Percentiles rank a stretch among this genome's conserved stretches.
Evolutionary conservation across 2,329 filamentous ascomycete genomes (phyloP).

Genomic region (Lachnellula arida): DNA sequence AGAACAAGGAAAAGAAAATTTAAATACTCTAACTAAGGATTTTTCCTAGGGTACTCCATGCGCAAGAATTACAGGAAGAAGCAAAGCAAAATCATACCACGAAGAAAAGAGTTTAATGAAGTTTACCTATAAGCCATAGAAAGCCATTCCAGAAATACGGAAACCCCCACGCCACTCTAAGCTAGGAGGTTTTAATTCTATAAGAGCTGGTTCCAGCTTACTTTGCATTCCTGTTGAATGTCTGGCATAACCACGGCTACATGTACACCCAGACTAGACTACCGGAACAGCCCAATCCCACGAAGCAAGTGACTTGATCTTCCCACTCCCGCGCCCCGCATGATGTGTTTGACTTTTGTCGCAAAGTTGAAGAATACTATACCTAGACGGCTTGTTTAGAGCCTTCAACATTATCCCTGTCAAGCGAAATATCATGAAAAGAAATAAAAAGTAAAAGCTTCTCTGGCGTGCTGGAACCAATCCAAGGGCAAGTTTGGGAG

Average conservation of each 20-base stretch:
- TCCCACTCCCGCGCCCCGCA: not conserved
- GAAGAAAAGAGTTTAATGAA: not conserved
- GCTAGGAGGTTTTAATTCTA: not conserved
- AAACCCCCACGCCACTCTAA: not conserved
- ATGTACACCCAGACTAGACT: not conserved
- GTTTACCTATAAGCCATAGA: not conserved
- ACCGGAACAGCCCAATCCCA: not conserved
- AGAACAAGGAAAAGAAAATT: too few species aligned
- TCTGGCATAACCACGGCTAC: not conserved
- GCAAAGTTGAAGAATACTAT: not conserved
- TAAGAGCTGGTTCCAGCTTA: not conserved
- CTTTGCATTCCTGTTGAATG: not conserved
- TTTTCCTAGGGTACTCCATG: too few species aligned
- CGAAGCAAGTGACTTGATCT: not conserved
- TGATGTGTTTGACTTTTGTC: not conserved
- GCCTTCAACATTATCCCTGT: too few species aligned
- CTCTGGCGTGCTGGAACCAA: too few species aligned
- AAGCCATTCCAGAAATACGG: not conserved
- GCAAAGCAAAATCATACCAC: not conserved
- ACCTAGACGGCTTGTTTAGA: too few species aligned
- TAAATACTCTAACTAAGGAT: too few species aligned
- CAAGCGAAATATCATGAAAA: too few species aligned
- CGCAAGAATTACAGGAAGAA: conserved; percentile 73
- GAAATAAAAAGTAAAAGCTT: too few species aligned
- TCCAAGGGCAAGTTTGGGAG: too few species aligned